Percentiles rank a stretch among this genome's conserved stretches.
phyloP scores from a whole-genome alignment of 805 yeast species.

The Suhomyces vadensis region DNA sequence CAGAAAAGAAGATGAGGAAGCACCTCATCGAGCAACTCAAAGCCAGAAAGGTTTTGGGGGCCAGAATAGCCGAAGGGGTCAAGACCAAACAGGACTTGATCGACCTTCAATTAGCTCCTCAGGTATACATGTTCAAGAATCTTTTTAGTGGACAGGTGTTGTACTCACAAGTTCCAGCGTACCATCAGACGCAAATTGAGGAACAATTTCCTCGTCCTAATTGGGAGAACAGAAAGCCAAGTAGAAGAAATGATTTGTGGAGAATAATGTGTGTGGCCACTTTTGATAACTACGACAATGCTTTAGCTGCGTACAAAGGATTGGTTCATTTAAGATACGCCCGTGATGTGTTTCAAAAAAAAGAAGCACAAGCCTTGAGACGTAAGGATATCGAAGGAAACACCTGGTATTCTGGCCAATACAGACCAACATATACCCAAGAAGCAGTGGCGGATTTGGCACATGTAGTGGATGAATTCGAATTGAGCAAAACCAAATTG shows the following conservation, averaged over 20 bases:
- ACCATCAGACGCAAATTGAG: constrained; percentile 59
- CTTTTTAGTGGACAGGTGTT: constrained; percentile 86
- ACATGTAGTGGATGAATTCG: constrained; percentile 65
- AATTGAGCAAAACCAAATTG: constrained; percentile 49
- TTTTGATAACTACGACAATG: constrained; percentile 57
- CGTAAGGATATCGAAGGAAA: constrained; percentile 74
- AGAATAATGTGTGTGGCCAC: constrained; percentile 83
- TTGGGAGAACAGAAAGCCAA: constrained; percentile 85
- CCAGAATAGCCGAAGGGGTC: constrained; percentile 42
- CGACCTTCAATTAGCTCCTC: constrained; percentile 71
- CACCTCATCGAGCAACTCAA: constrained; percentile 46
- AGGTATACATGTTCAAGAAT: constrained; percentile 80
- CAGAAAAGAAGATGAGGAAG: constrained; percentile 50
- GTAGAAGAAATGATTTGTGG: constrained; percentile 85
- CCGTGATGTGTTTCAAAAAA: constrained; percentile 62
- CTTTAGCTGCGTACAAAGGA: constrained; percentile 72
- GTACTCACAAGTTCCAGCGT: constrained; percentile 80
- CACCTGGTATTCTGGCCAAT: constrained; percentile 85
- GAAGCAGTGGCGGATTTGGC: constrained; percentile 87
- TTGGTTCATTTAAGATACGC: constrained; percentile 70
- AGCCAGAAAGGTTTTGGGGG: constrained; percentile 43
- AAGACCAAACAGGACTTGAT: constrained; percentile 35
- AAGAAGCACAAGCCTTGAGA: constrained; percentile 67
- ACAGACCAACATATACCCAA: constrained; percentile 85
- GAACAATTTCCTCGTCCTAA: constrained; percentile 78